Evolutionary conservation across 2,329 filamentous ascomycete genomes (phyloP), one percentile per base, ranked within the genome.

Genomic region (Herpotrichia juniperi): DNA sequence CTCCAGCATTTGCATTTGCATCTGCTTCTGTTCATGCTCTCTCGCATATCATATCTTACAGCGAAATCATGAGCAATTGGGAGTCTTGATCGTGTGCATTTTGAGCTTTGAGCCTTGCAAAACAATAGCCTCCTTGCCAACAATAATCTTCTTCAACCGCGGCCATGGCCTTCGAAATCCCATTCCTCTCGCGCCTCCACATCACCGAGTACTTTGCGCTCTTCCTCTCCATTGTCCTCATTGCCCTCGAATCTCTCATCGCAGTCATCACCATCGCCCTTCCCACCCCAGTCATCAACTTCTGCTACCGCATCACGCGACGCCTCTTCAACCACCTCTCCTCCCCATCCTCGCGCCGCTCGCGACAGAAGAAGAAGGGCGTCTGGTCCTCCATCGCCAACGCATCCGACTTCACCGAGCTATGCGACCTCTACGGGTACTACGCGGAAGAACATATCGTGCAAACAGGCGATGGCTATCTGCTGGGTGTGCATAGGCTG

Each of bases 361-460:
- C 85, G 9, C 85, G 88, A 52, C 83, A 85, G 54, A 85, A 83
- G 67, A 88, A 87, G 66, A 89, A 88, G 86, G 85, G 83, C 32
- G 81, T 91, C 50, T 91, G 90, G 32, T 83, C 78, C n/a, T 86
- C 87, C 8, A 87, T 99, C 51, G 88, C 91, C 50, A 88, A 94
- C 68, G 91, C 93, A 4, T 85, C 90, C 54, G 94, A 97, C 69
- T 97, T 99, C 72, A 86, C 91, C 40, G 93, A 97, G 68, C 83
- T 99, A n/a, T 97, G 93, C 74, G 88, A 87, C 32, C 78, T 96
- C 11, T 96, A 88, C 74, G 93, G 93, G 42, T 97, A 97, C 75
- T 89, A 91, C 63, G 91, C 93, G 5, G 94, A 99, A 73, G 94
- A 99, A 76, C 94, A 99, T 72, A 88, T 99, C 44, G 90, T 96